phyloP scores from a whole-genome alignment of 208 protist species.

The Endotrypanum monterogeii region DNA sequence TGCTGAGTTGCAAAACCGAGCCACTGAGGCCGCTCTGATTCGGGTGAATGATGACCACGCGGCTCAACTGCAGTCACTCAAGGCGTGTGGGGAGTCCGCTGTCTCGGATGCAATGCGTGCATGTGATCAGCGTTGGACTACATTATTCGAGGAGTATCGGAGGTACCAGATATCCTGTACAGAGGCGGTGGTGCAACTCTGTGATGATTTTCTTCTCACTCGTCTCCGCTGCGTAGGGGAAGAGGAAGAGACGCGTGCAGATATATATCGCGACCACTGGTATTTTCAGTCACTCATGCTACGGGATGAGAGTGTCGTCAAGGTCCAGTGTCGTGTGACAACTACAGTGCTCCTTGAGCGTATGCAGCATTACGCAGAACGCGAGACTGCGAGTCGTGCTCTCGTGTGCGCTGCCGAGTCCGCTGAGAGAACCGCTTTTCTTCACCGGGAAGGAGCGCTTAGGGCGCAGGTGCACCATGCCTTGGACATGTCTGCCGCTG shows the following conservation, averaged over 20 bases:
- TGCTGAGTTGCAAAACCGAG: constrained; percentile 11
- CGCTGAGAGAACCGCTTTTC: not conserved
- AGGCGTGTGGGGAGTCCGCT: constrained; percentile 7
- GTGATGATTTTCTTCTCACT: not conserved
- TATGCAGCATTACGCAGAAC: not conserved
- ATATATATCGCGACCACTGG: not conserved
- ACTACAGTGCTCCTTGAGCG: not conserved
- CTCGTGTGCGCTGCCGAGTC: not conserved
- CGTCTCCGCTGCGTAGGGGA: not conserved
- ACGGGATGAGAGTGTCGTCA: not conserved
- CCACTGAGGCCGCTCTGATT: constrained; percentile 18
- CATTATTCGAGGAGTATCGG: not conserved
- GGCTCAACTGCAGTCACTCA: not conserved
- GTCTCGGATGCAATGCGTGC: constrained; percentile 3
- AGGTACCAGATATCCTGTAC: not conserved
- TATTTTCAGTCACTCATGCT: not conserved
- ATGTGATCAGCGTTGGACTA: constrained; percentile 3
- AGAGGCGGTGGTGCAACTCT: not conserved
- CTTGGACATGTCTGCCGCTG: not conserved
- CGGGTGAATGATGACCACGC: not conserved
- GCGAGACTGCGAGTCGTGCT: constrained; percentile 1
- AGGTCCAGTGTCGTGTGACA: not conserved
- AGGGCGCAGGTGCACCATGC: not conserved
- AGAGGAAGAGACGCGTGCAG: not conserved
- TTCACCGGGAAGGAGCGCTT: not conserved